Conservation (phyloP, 208 protist genomes). For the Vickermania ingenoplastis region DNA sequence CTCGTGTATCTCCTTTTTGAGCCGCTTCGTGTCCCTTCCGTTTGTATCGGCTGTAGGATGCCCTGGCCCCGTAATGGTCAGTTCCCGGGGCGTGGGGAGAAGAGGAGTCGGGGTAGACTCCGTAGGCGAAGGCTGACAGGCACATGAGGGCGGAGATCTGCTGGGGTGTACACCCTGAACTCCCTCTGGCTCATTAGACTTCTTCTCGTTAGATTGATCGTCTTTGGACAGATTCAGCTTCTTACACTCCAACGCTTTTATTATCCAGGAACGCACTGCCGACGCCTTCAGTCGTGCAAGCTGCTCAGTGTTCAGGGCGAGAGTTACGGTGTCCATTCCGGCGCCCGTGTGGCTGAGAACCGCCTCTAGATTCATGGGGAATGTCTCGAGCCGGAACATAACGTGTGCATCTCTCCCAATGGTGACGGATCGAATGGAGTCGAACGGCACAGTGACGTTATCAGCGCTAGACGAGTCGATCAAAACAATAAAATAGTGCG, state of each 20-base stretch:
- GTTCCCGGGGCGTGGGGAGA: no score
- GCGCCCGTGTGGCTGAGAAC: slow-evolving; percentile 49
- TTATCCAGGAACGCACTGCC: slow-evolving; percentile 67
- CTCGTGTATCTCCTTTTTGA: no score
- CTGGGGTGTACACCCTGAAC: no score
- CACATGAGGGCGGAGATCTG: no score
- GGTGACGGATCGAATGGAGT: slow-evolving; percentile 69
- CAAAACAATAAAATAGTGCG: slow-evolving; percentile 73
- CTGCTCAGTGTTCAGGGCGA: slow-evolving; percentile 42
- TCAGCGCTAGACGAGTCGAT: slow-evolving; percentile 67
- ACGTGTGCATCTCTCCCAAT: slow-evolving; percentile 71
- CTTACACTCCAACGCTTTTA: slow-evolving; percentile 32
- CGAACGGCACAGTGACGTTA: slow-evolving; percentile 83
- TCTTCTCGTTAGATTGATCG: neutral
- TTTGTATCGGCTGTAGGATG: no score
- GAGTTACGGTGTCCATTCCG: slow-evolving; percentile 69
- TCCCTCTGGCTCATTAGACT: no score
- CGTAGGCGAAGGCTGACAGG: no score
- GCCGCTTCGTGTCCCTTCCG: no score
- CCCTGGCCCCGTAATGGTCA: no score
- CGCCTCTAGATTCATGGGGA: slow-evolving; percentile 74
- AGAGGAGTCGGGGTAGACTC: no score
- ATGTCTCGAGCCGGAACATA: slow-evolving; percentile 69
- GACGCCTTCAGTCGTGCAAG: slow-evolving; percentile 71
- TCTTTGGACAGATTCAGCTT: neutral